Conservation (phyloP, 2,329 filamentous ascomycete genomes). For the Pseudocercospora ulei region DNA sequence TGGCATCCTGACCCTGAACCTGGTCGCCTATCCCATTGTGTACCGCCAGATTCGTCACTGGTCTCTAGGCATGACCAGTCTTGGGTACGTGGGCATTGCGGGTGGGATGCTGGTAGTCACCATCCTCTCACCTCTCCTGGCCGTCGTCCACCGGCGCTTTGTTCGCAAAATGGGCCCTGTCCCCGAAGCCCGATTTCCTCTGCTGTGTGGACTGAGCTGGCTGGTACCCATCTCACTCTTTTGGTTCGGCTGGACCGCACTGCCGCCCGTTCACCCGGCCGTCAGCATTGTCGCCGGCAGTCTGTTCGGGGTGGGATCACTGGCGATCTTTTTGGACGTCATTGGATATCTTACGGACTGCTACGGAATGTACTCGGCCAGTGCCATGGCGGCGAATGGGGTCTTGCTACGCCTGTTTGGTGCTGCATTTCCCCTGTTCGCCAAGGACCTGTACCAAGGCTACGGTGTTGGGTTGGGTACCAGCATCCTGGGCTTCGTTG, state of each 20-base stretch:
- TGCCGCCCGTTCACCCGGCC: conserved; percentile 34
- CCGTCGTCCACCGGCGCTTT: conserved; percentile 31
- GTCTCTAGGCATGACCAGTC: conserved; percentile 48
- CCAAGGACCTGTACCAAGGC: conserved; percentile 36
- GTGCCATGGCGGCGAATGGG: conserved; percentile 43
- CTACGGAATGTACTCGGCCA: conserved; percentile 38
- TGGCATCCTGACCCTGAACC: conserved; percentile 40
- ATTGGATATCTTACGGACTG: conserved; percentile 47
- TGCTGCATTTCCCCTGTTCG: conserved; percentile 50
- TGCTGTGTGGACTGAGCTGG: too few species aligned
- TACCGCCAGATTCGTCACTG: conserved; percentile 51
- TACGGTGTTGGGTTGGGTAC: conserved; percentile 38
- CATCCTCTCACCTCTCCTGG: conserved; percentile 34
- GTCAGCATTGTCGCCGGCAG: conserved; percentile 35
- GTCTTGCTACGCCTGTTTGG: conserved; percentile 46
- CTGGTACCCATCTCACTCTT: conserved; percentile 38
- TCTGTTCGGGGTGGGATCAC: conserved; percentile 33
- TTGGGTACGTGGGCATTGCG: conserved; percentile 56
- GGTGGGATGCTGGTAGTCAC: conserved; percentile 53
- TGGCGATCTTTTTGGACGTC: background rate
- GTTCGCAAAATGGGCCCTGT: too few species aligned
- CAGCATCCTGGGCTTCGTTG: conserved; percentile 34
- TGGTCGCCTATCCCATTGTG: conserved; percentile 46
- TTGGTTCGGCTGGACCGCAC: conserved; percentile 39
- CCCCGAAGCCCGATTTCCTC: too few species aligned